A percentile compares a stretch with the other conserved stretches of the same genome.
These are phyloP conservation scores for Neospora caninum DNA, from an alignment of 169 alveolate species.

Conservation along the genomic window DNA sequence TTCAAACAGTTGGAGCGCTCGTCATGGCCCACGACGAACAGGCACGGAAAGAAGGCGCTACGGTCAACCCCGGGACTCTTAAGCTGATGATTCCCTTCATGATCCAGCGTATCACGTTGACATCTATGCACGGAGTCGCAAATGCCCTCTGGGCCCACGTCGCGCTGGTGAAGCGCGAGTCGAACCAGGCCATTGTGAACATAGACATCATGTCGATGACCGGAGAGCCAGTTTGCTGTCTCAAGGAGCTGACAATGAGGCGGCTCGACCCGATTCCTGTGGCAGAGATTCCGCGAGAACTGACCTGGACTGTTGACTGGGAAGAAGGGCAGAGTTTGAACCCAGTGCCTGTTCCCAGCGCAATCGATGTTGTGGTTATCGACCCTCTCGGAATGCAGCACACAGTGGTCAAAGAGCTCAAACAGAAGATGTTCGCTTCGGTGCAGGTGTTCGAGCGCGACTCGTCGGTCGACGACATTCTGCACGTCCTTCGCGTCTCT, in stretches of 20 bases:
- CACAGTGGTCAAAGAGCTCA: neutral
- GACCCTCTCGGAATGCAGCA: slow-evolving; percentile 20
- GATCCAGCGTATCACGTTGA: slow-evolving; percentile 49
- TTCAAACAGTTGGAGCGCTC: slow-evolving; percentile 66
- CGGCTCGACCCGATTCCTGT: slow-evolving; percentile 64
- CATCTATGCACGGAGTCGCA: slow-evolving; percentile 27
- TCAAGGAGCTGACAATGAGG: slow-evolving; percentile 55
- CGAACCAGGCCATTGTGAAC: slow-evolving; percentile 63
- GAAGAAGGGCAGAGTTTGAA: neutral
- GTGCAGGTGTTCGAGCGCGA: slow-evolving; percentile 8
- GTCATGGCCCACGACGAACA: slow-evolving; percentile 58
- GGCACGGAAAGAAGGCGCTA: slow-evolving; percentile 36
- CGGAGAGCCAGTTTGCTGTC: slow-evolving; percentile 47
- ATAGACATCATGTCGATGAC: slow-evolving; percentile 46
- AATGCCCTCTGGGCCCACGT: slow-evolving; percentile 59
- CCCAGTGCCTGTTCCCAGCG: neutral
- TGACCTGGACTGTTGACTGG: slow-evolving; percentile 70
- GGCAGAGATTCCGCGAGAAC: slow-evolving; percentile 71
- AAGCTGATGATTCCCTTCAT: slow-evolving; percentile 68
- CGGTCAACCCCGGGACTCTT: neutral
- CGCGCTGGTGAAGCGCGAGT: slow-evolving; percentile 63
- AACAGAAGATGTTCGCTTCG: neutral
- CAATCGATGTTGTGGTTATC: slow-evolving; percentile 15
- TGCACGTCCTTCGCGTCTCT: neutral
- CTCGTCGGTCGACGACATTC: neutral